Evolutionary conservation across 2,329 filamentous ascomycete genomes (phyloP).

Genomic region (Cladosporium halotolerans): DNA sequence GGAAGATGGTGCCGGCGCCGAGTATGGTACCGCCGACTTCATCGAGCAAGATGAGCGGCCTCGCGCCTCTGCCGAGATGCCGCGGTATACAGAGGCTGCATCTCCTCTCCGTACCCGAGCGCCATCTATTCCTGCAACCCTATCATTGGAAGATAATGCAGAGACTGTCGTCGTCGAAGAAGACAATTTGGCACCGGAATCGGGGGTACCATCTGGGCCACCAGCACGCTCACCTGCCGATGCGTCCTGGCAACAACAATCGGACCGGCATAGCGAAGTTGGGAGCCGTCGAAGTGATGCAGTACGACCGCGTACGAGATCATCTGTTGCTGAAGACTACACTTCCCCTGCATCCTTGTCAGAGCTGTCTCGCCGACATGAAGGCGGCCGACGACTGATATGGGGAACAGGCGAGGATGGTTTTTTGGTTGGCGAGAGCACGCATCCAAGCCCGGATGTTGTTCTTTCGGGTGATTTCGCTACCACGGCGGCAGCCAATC

Average conservation of each 20-base stretch:
- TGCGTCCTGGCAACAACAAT: conserved; percentile 1
- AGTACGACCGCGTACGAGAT: background rate
- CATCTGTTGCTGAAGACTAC: conserved; percentile 3
- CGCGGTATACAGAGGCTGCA: too few relatives aligned
- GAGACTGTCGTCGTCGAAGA: background rate
- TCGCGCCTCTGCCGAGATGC: background rate
- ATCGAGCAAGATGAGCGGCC: conserved; percentile 5
- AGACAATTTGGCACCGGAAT: background rate
- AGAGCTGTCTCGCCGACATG: conserved; percentile 17
- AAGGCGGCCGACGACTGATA: conserved; percentile 8
- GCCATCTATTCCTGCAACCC: background rate
- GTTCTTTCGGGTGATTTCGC: conserved; percentile 1
- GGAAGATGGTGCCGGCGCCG: conserved; percentile 18
- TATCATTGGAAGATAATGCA: background rate
- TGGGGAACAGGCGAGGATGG: conserved; percentile 7
- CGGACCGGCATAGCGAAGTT: conserved; percentile 2
- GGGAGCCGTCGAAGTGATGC: background rate
- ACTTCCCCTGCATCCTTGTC: conserved; percentile 17
- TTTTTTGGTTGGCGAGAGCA: conserved; percentile 10
- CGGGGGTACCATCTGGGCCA: background rate
- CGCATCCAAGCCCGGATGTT: background rate
- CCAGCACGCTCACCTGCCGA: conserved; percentile 9
- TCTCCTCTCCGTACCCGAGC: too few relatives aligned
- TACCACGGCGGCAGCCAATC: conserved; percentile 8
- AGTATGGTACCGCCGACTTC: conserved; percentile 18